These are phyloP conservation scores for Russula lepida DNA, from an alignment of 768 basidiomycete genomes.

Conservation along the genomic window DNA sequence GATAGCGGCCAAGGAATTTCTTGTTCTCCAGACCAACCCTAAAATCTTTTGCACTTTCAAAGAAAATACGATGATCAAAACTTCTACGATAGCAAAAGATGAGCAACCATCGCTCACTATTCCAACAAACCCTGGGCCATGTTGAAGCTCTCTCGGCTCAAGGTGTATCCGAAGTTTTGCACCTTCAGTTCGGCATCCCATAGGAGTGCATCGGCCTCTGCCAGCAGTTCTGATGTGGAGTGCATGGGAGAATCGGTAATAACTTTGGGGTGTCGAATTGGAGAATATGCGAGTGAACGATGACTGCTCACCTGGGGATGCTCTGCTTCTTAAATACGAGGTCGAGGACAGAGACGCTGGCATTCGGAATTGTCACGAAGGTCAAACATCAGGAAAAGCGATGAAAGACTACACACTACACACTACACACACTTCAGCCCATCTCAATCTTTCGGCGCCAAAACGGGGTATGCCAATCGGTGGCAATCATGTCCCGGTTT, in stretches of 20 bases:
- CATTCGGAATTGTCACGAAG: background rate
- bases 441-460: background rate
- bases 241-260: background rate
- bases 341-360: too few relatives aligned
- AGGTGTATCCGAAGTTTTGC: background rate
- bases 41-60: background rate
- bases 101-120: background rate
- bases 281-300: background rate
- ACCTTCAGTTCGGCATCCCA: background rate
- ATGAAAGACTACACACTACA: too few relatives aligned
- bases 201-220: background rate
- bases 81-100: too few relatives aligned
- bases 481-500: background rate
- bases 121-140: slow-evolving; percentile 1
- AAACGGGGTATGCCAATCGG: background rate
- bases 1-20: background rate
- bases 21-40: slow-evolving; percentile 3
- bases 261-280: background rate
- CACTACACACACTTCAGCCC: too few relatives aligned
- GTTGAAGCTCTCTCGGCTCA: background rate
- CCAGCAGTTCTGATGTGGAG: background rate
- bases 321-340: background rate
- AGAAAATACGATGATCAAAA: background rate
- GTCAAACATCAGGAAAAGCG: background rate
- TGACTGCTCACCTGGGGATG: too few relatives aligned